Percentiles rank a stretch among this genome's conserved stretches.
phyloP scores from a whole-genome alignment of 768 basidiomycete species.

The Hygrophoropsis aurantiaca region DNA sequence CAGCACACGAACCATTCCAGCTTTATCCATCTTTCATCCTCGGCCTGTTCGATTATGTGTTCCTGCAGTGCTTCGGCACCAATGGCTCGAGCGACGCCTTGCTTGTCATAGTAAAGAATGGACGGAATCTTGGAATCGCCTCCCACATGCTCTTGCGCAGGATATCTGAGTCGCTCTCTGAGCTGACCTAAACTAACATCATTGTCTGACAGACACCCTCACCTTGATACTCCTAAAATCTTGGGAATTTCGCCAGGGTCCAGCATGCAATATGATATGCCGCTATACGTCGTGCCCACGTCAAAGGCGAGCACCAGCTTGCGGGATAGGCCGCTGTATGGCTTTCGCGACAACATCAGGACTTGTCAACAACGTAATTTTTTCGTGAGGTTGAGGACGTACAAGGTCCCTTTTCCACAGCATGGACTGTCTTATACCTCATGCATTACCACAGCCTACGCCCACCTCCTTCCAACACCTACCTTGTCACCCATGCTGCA shows the following conservation, averaged over 20 bases:
- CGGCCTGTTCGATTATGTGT: constrained; percentile 37
- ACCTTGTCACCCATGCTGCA: too few relatives aligned
- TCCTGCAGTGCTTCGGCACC: constrained; percentile 47
- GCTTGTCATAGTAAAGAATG: constrained; percentile 44
- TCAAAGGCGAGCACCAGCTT: constrained; percentile 40
- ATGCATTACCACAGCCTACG: too few relatives aligned
- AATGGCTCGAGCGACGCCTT: constrained; percentile 38
- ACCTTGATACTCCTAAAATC: constrained; percentile 35
- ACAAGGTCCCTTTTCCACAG: too few relatives aligned
- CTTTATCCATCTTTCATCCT: constrained; percentile 46
- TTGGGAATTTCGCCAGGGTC: constrained; percentile 38
- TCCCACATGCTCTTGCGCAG: constrained; percentile 42
- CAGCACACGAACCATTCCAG: constrained; percentile 39
- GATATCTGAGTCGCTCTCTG: constrained; percentile 26
- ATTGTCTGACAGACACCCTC: constrained; percentile 4
- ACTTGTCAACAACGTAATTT: too few relatives aligned
- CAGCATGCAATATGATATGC: constrained; percentile 41
- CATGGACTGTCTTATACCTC: too few relatives aligned
- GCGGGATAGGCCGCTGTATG: constrained; percentile 36
- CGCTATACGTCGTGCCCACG: constrained; percentile 42
- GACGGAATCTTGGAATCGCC: constrained; percentile 51
- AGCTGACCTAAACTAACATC: constrained; percentile 1
- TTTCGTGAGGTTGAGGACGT: too few relatives aligned
- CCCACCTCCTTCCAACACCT: too few relatives aligned
- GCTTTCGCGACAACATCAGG: constrained; percentile 33